Conservation (phyloP, 1,284 basidiomycete species). For the Lentinula novae-zelandiae region DNA sequence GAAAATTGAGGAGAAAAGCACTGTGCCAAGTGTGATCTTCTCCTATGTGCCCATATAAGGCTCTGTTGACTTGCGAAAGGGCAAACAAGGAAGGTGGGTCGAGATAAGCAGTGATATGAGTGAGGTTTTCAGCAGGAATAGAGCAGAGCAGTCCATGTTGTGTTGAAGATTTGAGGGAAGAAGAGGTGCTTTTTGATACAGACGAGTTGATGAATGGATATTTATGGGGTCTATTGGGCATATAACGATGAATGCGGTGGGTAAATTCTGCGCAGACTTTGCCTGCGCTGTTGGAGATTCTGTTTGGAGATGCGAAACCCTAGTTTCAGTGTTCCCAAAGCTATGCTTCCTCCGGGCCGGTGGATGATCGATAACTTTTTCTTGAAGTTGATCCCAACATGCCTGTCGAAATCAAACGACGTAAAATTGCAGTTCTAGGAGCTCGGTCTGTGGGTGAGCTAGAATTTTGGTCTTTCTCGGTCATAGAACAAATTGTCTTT, state of each 20-base stretch:
- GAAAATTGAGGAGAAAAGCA: constrained; percentile 74
- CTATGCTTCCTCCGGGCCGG: background rate
- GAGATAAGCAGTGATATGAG: constrained; percentile 76
- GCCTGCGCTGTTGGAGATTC: background rate
- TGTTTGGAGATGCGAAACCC: background rate
- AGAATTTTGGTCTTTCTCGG: background rate
- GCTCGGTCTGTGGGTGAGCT: constrained; percentile 75
- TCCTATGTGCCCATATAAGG: constrained; percentile 62
- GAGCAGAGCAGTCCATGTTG: constrained; percentile 5
- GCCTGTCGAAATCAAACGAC: constrained; percentile 9
- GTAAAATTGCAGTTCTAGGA: constrained; percentile 80
- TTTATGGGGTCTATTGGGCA: constrained; percentile 1
- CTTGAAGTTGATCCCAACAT: background rate
- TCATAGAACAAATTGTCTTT: background rate
- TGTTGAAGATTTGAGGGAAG: background rate
- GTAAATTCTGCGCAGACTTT: background rate
- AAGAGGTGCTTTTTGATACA: background rate
- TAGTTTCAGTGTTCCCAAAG: background rate
- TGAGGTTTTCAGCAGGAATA: constrained; percentile 72
- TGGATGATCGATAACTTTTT: background rate
- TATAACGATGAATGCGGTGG: background rate
- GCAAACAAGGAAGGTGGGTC: constrained; percentile 60
- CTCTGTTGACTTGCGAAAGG: constrained; percentile 52
- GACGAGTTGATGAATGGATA: background rate
- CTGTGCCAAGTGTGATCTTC: constrained; percentile 81